Evolutionary conservation across 2,329 filamentous ascomycete species (phyloP), one percentile per base, ranked within the genome.

Genomic region (Coniella lustricola): DNA sequence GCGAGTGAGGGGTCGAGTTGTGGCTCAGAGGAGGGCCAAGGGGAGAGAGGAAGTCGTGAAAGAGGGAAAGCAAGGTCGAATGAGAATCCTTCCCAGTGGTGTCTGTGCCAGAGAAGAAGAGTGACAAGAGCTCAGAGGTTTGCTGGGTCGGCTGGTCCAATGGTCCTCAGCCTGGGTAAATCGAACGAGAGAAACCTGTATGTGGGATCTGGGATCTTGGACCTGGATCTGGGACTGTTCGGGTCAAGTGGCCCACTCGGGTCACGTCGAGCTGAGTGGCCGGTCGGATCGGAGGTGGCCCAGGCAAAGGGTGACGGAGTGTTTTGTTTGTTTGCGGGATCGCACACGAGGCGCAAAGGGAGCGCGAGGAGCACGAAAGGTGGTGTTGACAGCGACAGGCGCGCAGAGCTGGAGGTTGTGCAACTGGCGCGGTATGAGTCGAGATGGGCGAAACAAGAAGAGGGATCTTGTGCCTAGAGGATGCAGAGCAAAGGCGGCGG

Each of bases 361-460:
- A 35, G 33, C 4, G 33, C 5, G 5, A 34, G 35, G 21, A 22
- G 25, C n/a, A n/a, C n/a, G n/a, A 29, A 29, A 29, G 25, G 25
- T 29, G 25, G 25, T 52, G 51, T 53, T 53, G 48, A 53, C 51
- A 53, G 44, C 32, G 39, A 37, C 31, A 32, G 42, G 22, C 41
- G 36, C 48, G 42, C 35, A 25, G 17, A n/a, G 37, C 8, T 10
- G 10, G 13, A 42, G 22, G 40, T 32, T 16, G 40, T 42, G 40
- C 40, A 12, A 42, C 17, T n/a, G 12, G 16, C 29, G 40, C 40
- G 40, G 47, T n/a, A n/a, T 44, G 36, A 39, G 36, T 29, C 25
- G 34, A 36, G 34, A n/a, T 8, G 17, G 9, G 34, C 32, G 43
- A 36, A 13, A 12, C 39, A 33, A 37, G 32, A 31, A 29, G 36